Percentiles rank a stretch among this genome's conserved stretches.
These are phyloP conservation scores for Puccinia polysora DNA, from an alignment of 1,284 basidiomycete genomes.

Conservation along the genomic window DNA sequence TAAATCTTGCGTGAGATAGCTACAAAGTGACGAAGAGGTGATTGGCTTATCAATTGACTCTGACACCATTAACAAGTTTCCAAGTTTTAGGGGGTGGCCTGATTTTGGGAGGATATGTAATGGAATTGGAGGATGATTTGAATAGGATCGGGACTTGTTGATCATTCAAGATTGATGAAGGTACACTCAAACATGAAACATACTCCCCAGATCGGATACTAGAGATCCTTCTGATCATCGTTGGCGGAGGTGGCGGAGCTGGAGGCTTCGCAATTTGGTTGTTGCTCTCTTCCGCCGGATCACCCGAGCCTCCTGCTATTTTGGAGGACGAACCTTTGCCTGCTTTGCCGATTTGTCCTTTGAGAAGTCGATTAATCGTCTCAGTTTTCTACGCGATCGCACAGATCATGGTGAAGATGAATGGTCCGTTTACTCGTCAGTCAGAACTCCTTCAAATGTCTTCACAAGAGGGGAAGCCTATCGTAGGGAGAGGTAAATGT, in stretches of 20 bases:
- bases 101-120: constrained; percentile 21
- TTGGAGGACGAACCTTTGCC: constrained; percentile 3
- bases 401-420: no score
- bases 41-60: constrained; percentile 6
- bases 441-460: background rate
- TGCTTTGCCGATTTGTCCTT: constrained; percentile 42
- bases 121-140: background rate
- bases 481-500: background rate
- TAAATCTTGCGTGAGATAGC: no score
- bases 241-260: background rate
- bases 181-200: constrained; percentile 24
- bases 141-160: background rate
- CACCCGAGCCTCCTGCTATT: background rate
- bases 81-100: constrained; percentile 28
- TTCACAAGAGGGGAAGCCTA: background rate
- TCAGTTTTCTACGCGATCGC: constrained; percentile 35
- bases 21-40: no score
- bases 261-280: constrained; percentile 2
- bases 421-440: background rate
- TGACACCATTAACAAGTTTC: constrained; percentile 35
- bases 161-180: constrained; percentile 13
- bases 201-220: constrained; percentile 38
- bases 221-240: constrained; percentile 20
- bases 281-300: background rate
- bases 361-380: constrained; percentile 41